Base-by-base conservation (phyloP, 257 asterid genomes). In the Ocimum tenuiflorum region DNA sequence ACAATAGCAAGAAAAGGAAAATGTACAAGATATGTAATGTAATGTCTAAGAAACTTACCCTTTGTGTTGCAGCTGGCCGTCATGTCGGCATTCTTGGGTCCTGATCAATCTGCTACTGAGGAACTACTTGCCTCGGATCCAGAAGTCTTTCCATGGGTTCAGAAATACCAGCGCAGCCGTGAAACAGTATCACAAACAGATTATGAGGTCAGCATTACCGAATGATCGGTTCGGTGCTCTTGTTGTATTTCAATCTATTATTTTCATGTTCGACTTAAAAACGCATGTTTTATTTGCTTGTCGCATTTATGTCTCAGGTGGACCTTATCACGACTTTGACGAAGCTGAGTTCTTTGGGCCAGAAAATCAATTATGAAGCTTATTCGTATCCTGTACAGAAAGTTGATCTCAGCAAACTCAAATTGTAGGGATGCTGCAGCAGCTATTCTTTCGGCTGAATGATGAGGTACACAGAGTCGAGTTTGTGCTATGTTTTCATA, bases 151-250 rank as follows among this genome's bases (percentile, higher is more conserved):
- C 95, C 96, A 12, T 92, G 97, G 99, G 81, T 92, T 77, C 87
- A 86, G 78, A 92, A 92, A 75, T 92, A 92, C 85, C 97, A 89
- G 70, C 87, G 95, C 24, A 92, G 99, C 76, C 87, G 96, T 53
- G 99, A 92, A 77, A 89, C 97, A 0, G 96, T 89, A 1, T 92
- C 99, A 33, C 89, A 85, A 72, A 92, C 97, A 19, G 95, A 89
- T 78, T 89, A 92, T 47, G 91, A 89, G 96, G 98, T 79, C 49
- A 74, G 73, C 70, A 23, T 5, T 19, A 3, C 13, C 51, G 2
- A 3, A 0, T 12, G 51, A 19, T 13, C 39, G 20, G 14, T 10
- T 47, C 11, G 49, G 19, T 36, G 7, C 10, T 58, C 11, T 9
- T 14, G 8, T 22, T 7, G 3, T 29, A 14, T 39, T 42, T 51